A percentile compares a stretch with the other conserved stretches of the same genome.
phyloP scores from a whole-genome alignment of 257 asterid genomes.

The Salvia rosmarinus region DNA sequence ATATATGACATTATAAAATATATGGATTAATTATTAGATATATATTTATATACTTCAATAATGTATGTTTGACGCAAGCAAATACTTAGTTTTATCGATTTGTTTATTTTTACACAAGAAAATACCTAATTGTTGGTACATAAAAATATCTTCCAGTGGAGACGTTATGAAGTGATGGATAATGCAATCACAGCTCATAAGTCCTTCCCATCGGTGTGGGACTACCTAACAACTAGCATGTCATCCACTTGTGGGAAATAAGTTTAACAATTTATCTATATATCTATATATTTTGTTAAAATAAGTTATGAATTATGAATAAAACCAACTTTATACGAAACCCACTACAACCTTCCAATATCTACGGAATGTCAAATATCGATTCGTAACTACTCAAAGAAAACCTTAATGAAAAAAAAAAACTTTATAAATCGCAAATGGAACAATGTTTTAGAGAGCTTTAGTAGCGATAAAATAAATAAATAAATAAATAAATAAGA shows the following conservation, averaged over 20 bases:
- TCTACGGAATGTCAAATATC: too few species aligned
- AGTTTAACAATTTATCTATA: neutral
- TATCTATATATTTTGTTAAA: neutral
- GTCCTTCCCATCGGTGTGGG: constrained; percentile 30
- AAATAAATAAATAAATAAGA: too few species aligned
- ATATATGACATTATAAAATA: neutral
- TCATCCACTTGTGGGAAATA: constrained; percentile 32
- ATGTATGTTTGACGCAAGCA: constrained; percentile 14
- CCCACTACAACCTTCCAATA: too few species aligned
- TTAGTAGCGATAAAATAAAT: too few species aligned
- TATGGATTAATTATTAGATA: neutral
- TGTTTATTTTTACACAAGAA: neutral
- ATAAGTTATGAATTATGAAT: neutral
- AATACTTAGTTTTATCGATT: neutral
- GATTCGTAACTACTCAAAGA: too few species aligned
- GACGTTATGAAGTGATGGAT: neutral
- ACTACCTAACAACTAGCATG: constrained; percentile 27
- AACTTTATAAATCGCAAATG: too few species aligned
- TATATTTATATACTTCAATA: neutral
- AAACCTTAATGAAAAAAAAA: too few species aligned
- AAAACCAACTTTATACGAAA: too few species aligned
- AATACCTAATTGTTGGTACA: constrained; percentile 14
- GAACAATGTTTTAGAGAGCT: too few species aligned
- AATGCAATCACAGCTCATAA: constrained; percentile 29
- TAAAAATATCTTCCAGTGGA: neutral